phyloP scores from a whole-genome alignment of 2,329 filamentous ascomycete species.

The Elsinoe arachidis region DNA sequence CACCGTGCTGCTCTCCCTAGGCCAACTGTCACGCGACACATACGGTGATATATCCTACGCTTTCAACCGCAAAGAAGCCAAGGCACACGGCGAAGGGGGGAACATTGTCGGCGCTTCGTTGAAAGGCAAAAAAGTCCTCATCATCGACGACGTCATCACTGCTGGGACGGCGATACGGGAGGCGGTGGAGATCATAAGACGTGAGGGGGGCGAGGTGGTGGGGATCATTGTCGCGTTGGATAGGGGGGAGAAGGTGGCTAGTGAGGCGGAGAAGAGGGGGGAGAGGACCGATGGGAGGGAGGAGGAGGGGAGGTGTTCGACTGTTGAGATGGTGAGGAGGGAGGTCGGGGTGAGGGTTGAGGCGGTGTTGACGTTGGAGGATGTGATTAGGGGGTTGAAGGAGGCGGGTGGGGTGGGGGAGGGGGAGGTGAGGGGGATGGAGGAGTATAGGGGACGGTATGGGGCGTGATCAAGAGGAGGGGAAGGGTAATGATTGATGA shows the following conservation, averaged over 20 bases:
- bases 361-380: constrained; percentile 73
- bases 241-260: constrained; percentile 71
- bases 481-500: not conserved
- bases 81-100: constrained; percentile 91
- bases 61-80: constrained; percentile 94
- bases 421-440: constrained; percentile 48
- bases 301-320: constrained; percentile 54
- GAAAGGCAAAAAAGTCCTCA: constrained; percentile 75
- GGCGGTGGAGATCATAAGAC: constrained; percentile 79
- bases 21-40: constrained; percentile 51
- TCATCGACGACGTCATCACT: constrained; percentile 95
- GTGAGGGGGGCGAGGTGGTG: constrained; percentile 73
- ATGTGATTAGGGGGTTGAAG: constrained; percentile 51
- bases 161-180: constrained; percentile 91
- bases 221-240: constrained; percentile 86
- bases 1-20: constrained; percentile 66
- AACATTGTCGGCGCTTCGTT: constrained; percentile 82
- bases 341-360: constrained; percentile 78
- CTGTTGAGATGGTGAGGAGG: constrained; percentile 75
- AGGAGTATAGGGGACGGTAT: constrained; percentile 56
- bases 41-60: constrained; percentile 70
- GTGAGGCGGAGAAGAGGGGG: constrained; percentile 33
- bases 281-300: constrained; percentile 52
- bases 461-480: constrained; percentile 23
- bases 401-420: constrained; percentile 31